Evolutionary conservation across 345 rosid species (phyloP), one percentile per base, ranked within the genome.

Genomic region (Gossypioides kirkii): DNA sequence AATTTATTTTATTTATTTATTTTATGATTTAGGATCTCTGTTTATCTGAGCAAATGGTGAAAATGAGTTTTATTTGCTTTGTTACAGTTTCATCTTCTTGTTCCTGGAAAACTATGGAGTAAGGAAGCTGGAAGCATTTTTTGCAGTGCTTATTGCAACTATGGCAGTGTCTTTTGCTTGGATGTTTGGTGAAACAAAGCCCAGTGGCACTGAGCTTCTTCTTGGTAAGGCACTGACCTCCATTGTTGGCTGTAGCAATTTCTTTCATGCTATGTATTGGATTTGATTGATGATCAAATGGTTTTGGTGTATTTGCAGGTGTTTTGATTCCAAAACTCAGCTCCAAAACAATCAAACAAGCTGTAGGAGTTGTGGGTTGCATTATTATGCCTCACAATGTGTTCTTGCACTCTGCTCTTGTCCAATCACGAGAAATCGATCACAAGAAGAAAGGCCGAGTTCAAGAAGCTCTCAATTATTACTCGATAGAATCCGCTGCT

Each of bases 311-410:
- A 53, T 42, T 69, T 81, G 81, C 83, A 94, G 97, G 98, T 13
- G 70, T 94, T 22, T 74, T 94, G 84, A 75, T 94, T 73, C 98
- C 97, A 1, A 90, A 80, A 61, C 97, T 94, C 42, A 87, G 95
- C 78, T 90, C 98, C 6, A 88, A 76, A 85, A 94, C 98, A 2
- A 94, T 94, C 77, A 81, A 87, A 66, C 94, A 94, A 77, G 98
- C 95, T 17, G 98, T 90, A 41, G 98, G 98, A 76, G 93, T 94
- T 45, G 98, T 92, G 74, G 98, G 98, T 73, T 94, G 98, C 73
- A 82, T 94, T 50, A 94, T 94, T 61, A 94, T 92, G 98, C 98
- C 98, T 26, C 98, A 94, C 81, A 94, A 92, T 43, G 94, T 94
- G 49, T 94, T 92, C 82, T 87, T 94, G 80, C 98, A 90, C 80